A percentile compares a stretch with the other conserved stretches of the same genome.
Evolutionary conservation across 2,329 filamentous ascomycete genomes (phyloP).

Genomic region (Cryphonectria nitschkei): DNA sequence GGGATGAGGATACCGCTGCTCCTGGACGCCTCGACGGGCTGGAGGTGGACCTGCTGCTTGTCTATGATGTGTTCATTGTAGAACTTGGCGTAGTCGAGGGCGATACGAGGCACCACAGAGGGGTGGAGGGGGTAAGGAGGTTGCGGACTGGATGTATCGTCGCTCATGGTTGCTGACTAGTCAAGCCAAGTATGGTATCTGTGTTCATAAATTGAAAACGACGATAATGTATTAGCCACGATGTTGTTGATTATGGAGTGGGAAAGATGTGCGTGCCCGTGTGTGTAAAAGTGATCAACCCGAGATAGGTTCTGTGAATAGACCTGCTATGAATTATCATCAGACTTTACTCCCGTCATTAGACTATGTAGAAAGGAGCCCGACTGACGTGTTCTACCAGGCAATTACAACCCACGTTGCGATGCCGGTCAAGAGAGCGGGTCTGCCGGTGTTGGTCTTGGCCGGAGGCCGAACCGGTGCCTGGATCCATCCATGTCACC

Average conservation of each 20-base stretch:
- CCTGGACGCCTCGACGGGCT: conserved; percentile 55
- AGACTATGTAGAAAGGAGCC: background rate
- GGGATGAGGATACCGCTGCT: conserved; percentile 55
- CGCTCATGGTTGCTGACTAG: conserved; percentile 16
- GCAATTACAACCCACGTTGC: background rate
- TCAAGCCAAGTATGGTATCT: background rate
- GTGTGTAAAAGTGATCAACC: too few species aligned
- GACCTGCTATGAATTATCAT: background rate
- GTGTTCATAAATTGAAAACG: too few species aligned
- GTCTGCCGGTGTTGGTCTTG: conserved; percentile 2
- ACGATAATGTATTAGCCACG: too few species aligned
- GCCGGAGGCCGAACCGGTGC: conserved; percentile 1
- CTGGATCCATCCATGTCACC: background rate
- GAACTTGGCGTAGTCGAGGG: conserved; percentile 56
- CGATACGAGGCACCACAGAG: conserved; percentile 48
- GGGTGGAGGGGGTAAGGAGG: conserved; percentile 50
- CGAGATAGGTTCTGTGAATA: background rate
- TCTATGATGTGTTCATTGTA: conserved; percentile 56
- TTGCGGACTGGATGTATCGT: conserved; percentile 16
- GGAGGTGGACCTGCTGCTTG: conserved; percentile 57
- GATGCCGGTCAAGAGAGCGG: conserved; percentile 1
- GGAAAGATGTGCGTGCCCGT: too few species aligned
- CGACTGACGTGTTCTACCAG: background rate
- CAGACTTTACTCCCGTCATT: conserved; percentile 1
- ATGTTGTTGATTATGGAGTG: too few species aligned